Evolutionary conservation across 257 asterid species (phyloP), one percentile per base, ranked within the genome.

Genomic region (Gynochthodes officinalis): DNA sequence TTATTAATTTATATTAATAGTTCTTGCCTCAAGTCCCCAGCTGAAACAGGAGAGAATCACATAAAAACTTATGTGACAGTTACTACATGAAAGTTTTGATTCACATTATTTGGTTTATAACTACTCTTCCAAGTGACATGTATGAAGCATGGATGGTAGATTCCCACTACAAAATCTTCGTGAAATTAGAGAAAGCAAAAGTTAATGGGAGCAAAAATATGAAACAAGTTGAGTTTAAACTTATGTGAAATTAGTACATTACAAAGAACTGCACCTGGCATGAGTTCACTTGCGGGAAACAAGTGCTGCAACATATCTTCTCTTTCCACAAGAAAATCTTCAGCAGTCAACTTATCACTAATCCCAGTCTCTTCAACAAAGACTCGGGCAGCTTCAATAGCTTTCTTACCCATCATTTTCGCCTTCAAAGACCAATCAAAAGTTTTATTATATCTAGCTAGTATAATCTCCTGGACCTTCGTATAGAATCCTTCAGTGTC

Each of bases 381-480:
- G 53, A 94, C 86, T 70, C 86, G 87, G 65, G 99, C 97, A 72
- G 99, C 96, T 86, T 91, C 99, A 58, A 94, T 89, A 39, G 99
- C 98, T 82, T 94, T 94, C 88, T 59, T 94, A 5, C 99, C 99
- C 99, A 94, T 91, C 99, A 94, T 89, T 84, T 86, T 91, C 30
- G 99, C 95, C 87, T 90, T 90, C 57, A 94, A 89, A 68, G 99
- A 85, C 99, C 99, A 94, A 74, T 91, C 98, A 90, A 94, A 91
- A 55, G 90, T 90, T 83, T 91, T 94, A 64, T 84, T 86, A 83
- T 82, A 91, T 85, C 96, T 88, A 15, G 95, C 84, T 30, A 94
- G 97, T 74, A 94, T 87, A 42, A 58, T 88, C 84, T 94, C 97
- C 83, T 94, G 99, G 74, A 94, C 99, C 80, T 87, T 88, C 62